These are phyloP conservation scores for Phytophthora megakarya DNA, from an alignment of 352 stramenopile genomes.

Conservation along the genomic window DNA sequence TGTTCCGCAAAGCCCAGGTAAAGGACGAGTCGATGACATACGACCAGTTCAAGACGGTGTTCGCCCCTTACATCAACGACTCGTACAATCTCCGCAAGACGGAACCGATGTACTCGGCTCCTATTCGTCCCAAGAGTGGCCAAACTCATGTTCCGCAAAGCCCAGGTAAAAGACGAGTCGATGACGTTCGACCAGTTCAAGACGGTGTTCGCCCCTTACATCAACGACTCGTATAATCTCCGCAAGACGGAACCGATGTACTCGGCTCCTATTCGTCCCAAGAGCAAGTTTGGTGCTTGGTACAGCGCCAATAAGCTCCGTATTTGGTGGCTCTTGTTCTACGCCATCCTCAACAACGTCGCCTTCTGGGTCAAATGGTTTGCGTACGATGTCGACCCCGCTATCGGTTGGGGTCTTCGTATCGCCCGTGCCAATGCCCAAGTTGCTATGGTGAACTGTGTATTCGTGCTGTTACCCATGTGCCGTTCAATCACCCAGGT, in stretches of 20 bases:
- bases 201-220: conserved; percentile 71
- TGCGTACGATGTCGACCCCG: conserved; percentile 72
- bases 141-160: conserved; percentile 74
- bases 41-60: conserved; percentile 71
- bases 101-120: conserved; percentile 36
- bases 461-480: conserved; percentile 82
- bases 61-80: conserved; percentile 66
- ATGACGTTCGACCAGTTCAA: conserved; percentile 82
- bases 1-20: conserved; percentile 74
- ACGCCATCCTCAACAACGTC: conserved; percentile 66
- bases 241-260: conserved; percentile 43
- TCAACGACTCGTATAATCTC: conserved; percentile 62
- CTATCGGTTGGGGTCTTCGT: conserved; percentile 72
- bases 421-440: conserved; percentile 77
- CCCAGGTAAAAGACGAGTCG: conserved; percentile 50
- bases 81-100: conserved; percentile 60
- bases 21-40: conserved; percentile 70
- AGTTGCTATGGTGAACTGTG: conserved; percentile 77
- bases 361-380: conserved; percentile 83
- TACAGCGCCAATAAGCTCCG: conserved; percentile 77
- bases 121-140: conserved; percentile 53
- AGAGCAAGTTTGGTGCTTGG: conserved; percentile 68
- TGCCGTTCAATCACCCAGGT: conserved; percentile 77
- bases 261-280: conserved; percentile 33
- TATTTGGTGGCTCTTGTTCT: conserved; percentile 82